Conservation (phyloP, 2,329 filamentous ascomycete species). For the Verticillium isaacii region DNA sequence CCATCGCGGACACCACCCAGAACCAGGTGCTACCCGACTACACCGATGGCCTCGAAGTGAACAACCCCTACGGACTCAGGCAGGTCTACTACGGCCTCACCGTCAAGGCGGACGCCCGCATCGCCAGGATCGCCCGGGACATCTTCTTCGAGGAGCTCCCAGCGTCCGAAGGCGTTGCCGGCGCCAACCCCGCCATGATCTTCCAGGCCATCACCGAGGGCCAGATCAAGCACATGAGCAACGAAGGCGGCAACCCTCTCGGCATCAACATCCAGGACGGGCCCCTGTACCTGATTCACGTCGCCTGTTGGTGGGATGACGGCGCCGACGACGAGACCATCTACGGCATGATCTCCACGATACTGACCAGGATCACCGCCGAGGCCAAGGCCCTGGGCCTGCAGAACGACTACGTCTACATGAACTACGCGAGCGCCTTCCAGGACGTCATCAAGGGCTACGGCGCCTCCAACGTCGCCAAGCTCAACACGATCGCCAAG, state of each 20-base stretch:
- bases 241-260: conserved; percentile 32
- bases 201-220: conserved; percentile 36
- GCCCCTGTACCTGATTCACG: conserved; percentile 15
- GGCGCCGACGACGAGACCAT: conserved; percentile 13
- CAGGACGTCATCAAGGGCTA: conserved; percentile 34
- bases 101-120: conserved; percentile 12
- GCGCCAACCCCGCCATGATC: conserved; percentile 20
- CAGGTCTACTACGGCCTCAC: conserved; percentile 16
- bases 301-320: conserved; percentile 16
- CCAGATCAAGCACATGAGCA: conserved; percentile 26
- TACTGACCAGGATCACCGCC: background rate
- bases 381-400: conserved; percentile 7
- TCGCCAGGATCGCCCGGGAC: conserved; percentile 13
- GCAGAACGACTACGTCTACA: conserved; percentile 24
- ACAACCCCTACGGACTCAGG: conserved; percentile 13
- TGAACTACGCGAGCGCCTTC: conserved; percentile 36
- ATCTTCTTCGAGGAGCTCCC: conserved; percentile 8
- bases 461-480: conserved; percentile 28
- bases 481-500: conserved; percentile 19
- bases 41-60: conserved; percentile 1
- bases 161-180: conserved; percentile 12
- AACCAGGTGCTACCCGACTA: conserved; percentile 13
- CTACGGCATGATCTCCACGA: conserved; percentile 7
- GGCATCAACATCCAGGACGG: conserved; percentile 23
- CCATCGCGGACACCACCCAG: conserved; percentile 21